Evolutionary conservation across 306 rosid species (phyloP).

Genomic region (Cicer arietinum): DNA sequence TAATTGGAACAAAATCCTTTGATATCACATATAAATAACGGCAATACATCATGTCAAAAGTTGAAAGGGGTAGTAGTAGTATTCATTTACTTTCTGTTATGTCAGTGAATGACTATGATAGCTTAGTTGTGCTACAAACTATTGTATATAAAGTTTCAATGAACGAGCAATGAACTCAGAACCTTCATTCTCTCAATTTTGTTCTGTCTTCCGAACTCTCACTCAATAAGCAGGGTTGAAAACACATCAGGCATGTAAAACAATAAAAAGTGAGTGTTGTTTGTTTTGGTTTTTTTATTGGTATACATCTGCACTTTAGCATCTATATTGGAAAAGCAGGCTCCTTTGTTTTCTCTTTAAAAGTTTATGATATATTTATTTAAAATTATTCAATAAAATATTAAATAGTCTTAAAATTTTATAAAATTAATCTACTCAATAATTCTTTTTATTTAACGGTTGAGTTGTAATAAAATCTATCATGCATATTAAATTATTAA

Average conservation of each 20-base stretch:
- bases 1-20: neutral
- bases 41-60: neutral
- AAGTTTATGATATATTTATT: no score
- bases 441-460: no score
- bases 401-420: no score
- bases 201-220: neutral
- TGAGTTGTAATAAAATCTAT: no score
- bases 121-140: neutral
- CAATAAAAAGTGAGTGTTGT: neutral
- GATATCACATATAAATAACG: neutral
- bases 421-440: no score
- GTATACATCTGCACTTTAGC: neutral
- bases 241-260: neutral
- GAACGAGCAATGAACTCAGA: neutral
- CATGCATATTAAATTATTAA: no score
- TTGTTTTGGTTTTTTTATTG: neutral
- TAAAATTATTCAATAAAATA: no score
- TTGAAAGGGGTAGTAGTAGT: neutral
- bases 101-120: neutral
- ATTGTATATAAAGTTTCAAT: neutral
- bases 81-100: neutral
- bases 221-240: neutral
- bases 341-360: no score
- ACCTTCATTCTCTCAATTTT: constrained; percentile 3
- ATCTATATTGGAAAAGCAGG: no score